Percentiles rank a stretch among this genome's conserved stretches.
Evolutionary conservation across 805 yeast genomes (phyloP).

Genomic region (Lipomyces oligophaga): DNA sequence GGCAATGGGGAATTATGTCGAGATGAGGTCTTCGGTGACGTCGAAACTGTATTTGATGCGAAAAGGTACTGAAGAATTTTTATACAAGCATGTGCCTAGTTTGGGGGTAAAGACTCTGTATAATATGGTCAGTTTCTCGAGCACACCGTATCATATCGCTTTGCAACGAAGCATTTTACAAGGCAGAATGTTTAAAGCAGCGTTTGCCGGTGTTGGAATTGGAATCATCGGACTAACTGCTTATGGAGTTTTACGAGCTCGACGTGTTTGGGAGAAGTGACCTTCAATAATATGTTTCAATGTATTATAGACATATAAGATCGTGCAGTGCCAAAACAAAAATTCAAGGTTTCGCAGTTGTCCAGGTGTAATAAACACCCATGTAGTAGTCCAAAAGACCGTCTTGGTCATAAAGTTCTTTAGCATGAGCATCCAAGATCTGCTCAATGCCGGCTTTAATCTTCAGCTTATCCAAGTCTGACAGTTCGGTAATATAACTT

Average conservation of each 20-base stretch:
- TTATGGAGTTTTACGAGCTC: slow-evolving; percentile 8
- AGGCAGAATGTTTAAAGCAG: slow-evolving; percentile 12
- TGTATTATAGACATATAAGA: not conserved
- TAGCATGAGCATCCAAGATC: slow-evolving; percentile 29
- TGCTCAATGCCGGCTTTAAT: slow-evolving; percentile 38
- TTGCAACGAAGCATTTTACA: slow-evolving; percentile 12
- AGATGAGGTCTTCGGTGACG: slow-evolving; percentile 80
- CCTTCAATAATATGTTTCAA: not conserved
- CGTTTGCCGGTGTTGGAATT: slow-evolving; percentile 8
- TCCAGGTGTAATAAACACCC: slow-evolving; percentile 28
- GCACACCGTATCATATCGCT: slow-evolving; percentile 56
- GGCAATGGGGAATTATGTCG: slow-evolving; percentile 76
- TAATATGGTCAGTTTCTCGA: slow-evolving; percentile 87
- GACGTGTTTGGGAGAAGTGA: slow-evolving; percentile 1
- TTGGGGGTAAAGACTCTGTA: slow-evolving; percentile 47
- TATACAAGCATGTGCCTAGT: slow-evolving; percentile 73
- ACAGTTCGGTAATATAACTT: slow-evolving; percentile 49
- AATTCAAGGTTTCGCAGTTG: not conserved
- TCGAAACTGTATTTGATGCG: slow-evolving; percentile 57
- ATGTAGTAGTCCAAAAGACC: slow-evolving; percentile 18
- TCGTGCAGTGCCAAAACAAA: not conserved
- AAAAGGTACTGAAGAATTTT: slow-evolving; percentile 61
- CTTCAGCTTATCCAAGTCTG: slow-evolving; percentile 39
- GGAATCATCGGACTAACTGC: slow-evolving; percentile 15
- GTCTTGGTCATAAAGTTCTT: slow-evolving; percentile 9